A percentile compares a stretch with the other conserved stretches of the same genome.
These are phyloP conservation scores for Acer yangbiense DNA, from an alignment of 345 rosid genomes.

Conservation along the genomic window DNA sequence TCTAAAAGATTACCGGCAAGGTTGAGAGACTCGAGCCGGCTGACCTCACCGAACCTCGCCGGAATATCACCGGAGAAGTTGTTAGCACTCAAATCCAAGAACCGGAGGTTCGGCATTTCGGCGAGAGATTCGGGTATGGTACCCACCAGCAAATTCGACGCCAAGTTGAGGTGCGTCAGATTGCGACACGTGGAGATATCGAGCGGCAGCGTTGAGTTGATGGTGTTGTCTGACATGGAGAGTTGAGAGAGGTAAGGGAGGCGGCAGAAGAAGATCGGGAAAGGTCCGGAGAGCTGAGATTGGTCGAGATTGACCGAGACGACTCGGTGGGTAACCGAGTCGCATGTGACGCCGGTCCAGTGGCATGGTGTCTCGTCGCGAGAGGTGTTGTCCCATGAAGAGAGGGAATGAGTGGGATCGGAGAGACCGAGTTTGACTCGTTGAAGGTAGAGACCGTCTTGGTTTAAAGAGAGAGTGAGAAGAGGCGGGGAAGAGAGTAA, in stretches of 20 bases:
- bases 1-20: constrained; percentile 57
- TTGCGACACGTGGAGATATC: constrained; percentile 51
- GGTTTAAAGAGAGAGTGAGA: constrained; percentile 44
- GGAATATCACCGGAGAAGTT: constrained; percentile 70
- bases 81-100: constrained; percentile 47
- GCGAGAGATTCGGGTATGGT: constrained; percentile 62
- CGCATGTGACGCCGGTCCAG: constrained; percentile 76
- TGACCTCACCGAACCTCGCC: constrained; percentile 48
- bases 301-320: constrained; percentile 53
- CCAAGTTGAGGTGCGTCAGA: constrained; percentile 45
- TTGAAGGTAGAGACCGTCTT: constrained; percentile 77
- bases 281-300: constrained; percentile 62
- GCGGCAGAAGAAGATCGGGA: constrained; percentile 74
- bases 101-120: constrained; percentile 41
- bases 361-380: constrained; percentile 68
- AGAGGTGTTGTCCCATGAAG: constrained; percentile 51
- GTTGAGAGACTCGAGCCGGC: constrained; percentile 48
- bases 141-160: constrained; percentile 51
- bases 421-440: constrained; percentile 57
- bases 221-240: constrained; percentile 48
- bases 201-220: constrained; percentile 62
- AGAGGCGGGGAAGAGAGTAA: constrained; percentile 22
- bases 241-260: constrained; percentile 57
- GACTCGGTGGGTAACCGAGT: constrained; percentile 42
- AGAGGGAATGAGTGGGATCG: constrained; percentile 55